Evolutionary conservation across 495 filamentous ascomycete genomes (phyloP), one percentile per base, ranked within the genome.

Genomic region (Peziza echinospora): DNA sequence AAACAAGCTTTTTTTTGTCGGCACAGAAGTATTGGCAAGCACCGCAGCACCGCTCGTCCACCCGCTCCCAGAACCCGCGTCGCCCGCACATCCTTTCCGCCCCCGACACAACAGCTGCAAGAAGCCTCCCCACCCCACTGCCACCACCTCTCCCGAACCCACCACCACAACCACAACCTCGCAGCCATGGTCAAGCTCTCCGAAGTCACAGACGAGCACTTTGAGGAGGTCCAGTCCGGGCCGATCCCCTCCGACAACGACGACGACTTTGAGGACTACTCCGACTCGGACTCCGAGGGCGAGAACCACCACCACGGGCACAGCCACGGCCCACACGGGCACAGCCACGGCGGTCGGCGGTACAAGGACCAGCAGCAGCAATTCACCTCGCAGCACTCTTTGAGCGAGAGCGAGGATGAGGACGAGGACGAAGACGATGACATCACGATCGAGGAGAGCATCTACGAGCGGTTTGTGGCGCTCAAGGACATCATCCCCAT

Each of bases 191-290:
- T 97, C 61, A 81, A 91, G 65, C 82, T 97, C 53, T 78, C 77
- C 53, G 91, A 94, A 66, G 86, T 97, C 60, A 77, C 86, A 51
- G 89, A 97, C 62, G 85, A 92, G 67, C 83, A 89, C 63, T 93
- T 94, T 70, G 67, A 75, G 59, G 63, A 68, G 50, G 67, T 77
- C 55, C 80, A 82, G 63, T 76, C 80, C 53, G 67, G 70, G 41
- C 71, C 82, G 42, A 44, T 45, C 17, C 67, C 65, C 49, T 75
- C 79, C 49, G 79, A 89, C 52, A 81, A 91, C 41, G 84, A 87
- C 37, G 79, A 77, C 43, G 82, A 87, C 62, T 89, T 77, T 66
- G 85, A 93, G 61, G 83, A 80, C 45, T 86, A 87, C 85, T 72
- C 58, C 70, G 76, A 81, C 53, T 81, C 77, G 21, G 73, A 77